These are phyloP conservation scores for Gastrolobium bilobum DNA, from an alignment of 306 rosid genomes.

Conservation along the genomic window DNA sequence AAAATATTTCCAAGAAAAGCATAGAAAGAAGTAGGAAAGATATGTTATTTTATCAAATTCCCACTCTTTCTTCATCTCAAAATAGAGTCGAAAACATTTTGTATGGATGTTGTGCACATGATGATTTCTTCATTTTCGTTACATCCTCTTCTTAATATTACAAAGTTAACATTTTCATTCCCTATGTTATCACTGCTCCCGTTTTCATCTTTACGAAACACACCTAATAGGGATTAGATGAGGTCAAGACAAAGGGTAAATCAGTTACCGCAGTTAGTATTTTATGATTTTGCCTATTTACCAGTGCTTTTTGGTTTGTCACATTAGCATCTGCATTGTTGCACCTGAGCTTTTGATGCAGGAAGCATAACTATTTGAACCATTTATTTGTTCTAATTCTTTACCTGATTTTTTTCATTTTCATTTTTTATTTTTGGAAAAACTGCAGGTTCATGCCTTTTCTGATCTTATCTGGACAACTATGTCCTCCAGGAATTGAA, in stretches of 20 bases:
- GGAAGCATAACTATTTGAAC: constrained; percentile 23
- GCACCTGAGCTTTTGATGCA: constrained; percentile 9
- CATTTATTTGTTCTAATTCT: constrained; percentile 10
- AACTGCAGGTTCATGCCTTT: constrained; percentile 91
- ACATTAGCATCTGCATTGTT: not conserved
- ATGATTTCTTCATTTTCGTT: constrained; percentile 5
- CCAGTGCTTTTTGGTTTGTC: constrained; percentile 3
- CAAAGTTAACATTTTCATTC: not conserved
- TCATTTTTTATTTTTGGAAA: not conserved
- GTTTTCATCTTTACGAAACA: constrained; percentile 26
- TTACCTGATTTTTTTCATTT: not conserved
- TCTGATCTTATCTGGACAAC: constrained; percentile 83
- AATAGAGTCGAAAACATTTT: not conserved
- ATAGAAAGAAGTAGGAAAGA: constrained; percentile 14
- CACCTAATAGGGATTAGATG: not conserved
- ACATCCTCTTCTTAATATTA: not conserved
- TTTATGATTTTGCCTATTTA: not conserved
- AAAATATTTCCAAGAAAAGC: constrained; percentile 14
- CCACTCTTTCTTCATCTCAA: constrained; percentile 7
- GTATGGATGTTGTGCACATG: constrained; percentile 1
- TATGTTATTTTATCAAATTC: constrained; percentile 14
- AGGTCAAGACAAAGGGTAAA: not conserved
- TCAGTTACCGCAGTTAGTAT: not conserved
- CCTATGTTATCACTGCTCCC: not conserved
- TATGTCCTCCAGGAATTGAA: constrained; percentile 94